Base-by-base conservation (phyloP, 176 grass and related monocot genomes). In the Hyparrhenia diplandra region DNA sequence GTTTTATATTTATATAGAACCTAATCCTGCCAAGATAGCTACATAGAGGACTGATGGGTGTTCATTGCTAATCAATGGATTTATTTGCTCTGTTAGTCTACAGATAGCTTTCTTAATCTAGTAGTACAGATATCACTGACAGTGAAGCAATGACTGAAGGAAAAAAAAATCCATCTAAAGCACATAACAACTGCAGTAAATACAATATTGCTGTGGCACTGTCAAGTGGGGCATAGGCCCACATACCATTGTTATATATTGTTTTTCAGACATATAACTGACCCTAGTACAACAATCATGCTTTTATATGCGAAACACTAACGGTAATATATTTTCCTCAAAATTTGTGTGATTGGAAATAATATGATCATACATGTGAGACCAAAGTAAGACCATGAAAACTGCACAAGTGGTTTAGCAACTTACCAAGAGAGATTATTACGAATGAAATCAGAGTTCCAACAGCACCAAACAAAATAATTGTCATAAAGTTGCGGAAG, bases 361-460 rank as follows among this genome's bases (percentile, higher is more conserved):
- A 41, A 32, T 43, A 35, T 28, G 36, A 39, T 0, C 23, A 70
- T 82, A 51, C 6, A 52, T 20, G 3, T 72, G 60, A 74, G 41
- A n/a, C 42, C 42, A 65, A 65, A 55, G 25, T 69, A 74, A 63
- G 47, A 63, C 36, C 30, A 20, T 13, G 59, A 14, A 78, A 70
- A 51, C 6, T 64, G 40, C 64, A 61, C 0, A 41, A 42, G 14
- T 43, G 39, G 74, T 72, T 76, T 71, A 76, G 58, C 55, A 93
- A 90, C 90, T 85, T 83, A 98, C 92, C 92, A 13, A 98, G 77
- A 69, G 86, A 79, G 70, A 98, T 89, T 75, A 92, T 91, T 57
- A 92, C 73, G 75, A 98, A 98, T 47, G 95, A 98, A 76, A 98
- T 92, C 81, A 98, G 61, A 81, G 95, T 98, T 67, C 95, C 95